These are phyloP conservation scores for Paraphaeosphaeria sporulosa DNA, from an alignment of 2,329 filamentous ascomycete species.

Conservation along the genomic window DNA sequence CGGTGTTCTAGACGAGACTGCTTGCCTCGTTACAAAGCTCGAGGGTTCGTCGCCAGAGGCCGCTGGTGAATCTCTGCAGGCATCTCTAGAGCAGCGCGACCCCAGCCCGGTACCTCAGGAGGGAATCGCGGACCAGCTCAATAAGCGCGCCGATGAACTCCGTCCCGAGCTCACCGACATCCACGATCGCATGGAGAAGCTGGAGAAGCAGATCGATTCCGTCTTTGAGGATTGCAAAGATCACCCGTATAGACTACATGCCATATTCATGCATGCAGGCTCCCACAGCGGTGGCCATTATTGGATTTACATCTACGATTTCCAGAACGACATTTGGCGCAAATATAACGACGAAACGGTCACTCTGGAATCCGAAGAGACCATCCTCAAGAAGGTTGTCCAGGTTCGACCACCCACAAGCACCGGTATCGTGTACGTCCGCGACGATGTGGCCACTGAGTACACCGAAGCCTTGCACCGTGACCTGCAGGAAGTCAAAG, in stretches of 20 bases:
- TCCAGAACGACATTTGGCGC: conserved; percentile 80
- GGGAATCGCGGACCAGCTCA: conserved; percentile 30
- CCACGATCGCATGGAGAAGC: conserved; percentile 52
- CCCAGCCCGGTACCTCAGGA: conserved; percentile 28
- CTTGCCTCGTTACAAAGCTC: conserved; percentile 32
- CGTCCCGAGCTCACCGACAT: conserved; percentile 37
- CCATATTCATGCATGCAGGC: conserved; percentile 90
- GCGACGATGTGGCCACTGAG: conserved; percentile 67
- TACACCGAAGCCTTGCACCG: conserved; percentile 62
- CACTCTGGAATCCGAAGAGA: conserved; percentile 67
- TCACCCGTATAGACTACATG: conserved; percentile 82
- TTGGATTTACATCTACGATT: conserved; percentile 96
- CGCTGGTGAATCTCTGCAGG: conserved; percentile 6
- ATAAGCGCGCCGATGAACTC: conserved; percentile 30
- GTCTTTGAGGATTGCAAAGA: conserved; percentile 71
- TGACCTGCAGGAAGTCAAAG: conserved; percentile 17
- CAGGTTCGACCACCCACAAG: conserved; percentile 55
- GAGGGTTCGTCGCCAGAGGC: conserved; percentile 18
- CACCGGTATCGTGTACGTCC: conserved; percentile 82
- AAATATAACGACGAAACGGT: conserved; percentile 93
- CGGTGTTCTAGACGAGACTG: conserved; percentile 41
- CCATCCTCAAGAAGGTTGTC: conserved; percentile 74
- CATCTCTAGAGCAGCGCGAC: conserved; percentile 14
- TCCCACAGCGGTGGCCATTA: conserved; percentile 77
- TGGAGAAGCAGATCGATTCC: conserved; percentile 59